Evolutionary conservation across 2,329 filamentous ascomycete species (phyloP), one percentile per base, ranked within the genome.

Genomic region (Arthrinium puccinioides): DNA sequence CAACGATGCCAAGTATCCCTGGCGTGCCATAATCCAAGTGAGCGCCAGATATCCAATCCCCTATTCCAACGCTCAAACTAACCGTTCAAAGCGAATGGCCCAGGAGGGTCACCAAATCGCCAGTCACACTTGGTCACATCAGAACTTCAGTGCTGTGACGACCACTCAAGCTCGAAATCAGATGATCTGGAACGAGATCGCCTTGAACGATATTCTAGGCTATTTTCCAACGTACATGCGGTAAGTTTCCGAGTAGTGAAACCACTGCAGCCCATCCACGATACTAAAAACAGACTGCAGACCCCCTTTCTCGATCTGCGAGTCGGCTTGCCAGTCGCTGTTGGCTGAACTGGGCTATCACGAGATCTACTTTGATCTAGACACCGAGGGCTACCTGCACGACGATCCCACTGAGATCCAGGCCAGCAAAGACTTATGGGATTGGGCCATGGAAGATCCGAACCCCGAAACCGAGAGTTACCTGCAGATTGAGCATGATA

Each of bases 401-500:
- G 50, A 56, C 29, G 50, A 52, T 37, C 40, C 56, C 2, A 44
- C 18, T 2, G 28, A 51, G 38, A 67, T 67, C 38, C 50, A 59
- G 34, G 43, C 32, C 10, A 58, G 54, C 47, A 61, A 61, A 41
- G 50, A 60, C 33, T 60, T 61, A 37, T 61, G 57, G 57, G 57
- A 61, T 36, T 49, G 50, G n/a, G 51, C 54, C 16, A 48, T 61
- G 2, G 49, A 54, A 16, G 52, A 49, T 6, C 50, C 47, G 6
- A 45, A 50, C 43, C 49, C 54, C 8, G 54, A 52, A 37, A 48
- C 45, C 11, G 51, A 44, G n/a, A 51, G 43, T 35, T 58, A 48
- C 33, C 46, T 58, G 42, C 46, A 57, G 37, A 58, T 62, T 40
- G 60, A 72, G 44, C 69, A 72, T 46, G 68, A 72, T 47, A 66